These are phyloP conservation scores for Curvularia verruculosa DNA, from an alignment of 2,329 filamentous ascomycete genomes.

Conservation along the genomic window DNA sequence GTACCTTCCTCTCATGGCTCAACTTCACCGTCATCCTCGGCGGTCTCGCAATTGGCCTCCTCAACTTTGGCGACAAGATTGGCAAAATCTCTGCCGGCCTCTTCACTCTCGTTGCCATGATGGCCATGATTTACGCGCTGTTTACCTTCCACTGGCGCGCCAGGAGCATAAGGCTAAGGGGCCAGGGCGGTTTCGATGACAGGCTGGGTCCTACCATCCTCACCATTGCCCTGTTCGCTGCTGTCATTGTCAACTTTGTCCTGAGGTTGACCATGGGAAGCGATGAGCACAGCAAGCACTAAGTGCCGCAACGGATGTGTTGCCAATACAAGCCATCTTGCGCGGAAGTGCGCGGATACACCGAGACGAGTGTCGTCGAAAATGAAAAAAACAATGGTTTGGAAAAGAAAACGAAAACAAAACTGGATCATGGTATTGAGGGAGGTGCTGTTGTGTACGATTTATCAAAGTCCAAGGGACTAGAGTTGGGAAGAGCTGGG, in stretches of 20 bases:
- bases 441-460: neutral
- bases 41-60: slow-evolving; percentile 91
- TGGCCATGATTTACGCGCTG: slow-evolving; percentile 92
- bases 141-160: slow-evolving; percentile 97
- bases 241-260: slow-evolving; percentile 96
- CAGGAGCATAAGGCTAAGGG: slow-evolving; percentile 85
- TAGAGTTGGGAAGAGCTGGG: neutral
- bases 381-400: neutral
- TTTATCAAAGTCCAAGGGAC: neutral
- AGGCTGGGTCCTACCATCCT: slow-evolving; percentile 90
- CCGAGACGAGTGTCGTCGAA: neutral
- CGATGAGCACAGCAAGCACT: slow-evolving; percentile 19
- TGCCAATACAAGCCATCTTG: neutral
- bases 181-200: slow-evolving; percentile 96
- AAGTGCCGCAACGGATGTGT: neutral
- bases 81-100: slow-evolving; percentile 93
- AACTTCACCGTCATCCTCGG: slow-evolving; percentile 99
- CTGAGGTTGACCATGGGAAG: slow-evolving; percentile 54
- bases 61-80: slow-evolving; percentile 95
- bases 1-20: slow-evolving; percentile 98
- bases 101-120: slow-evolving; percentile 93
- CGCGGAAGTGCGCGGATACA: neutral
- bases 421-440: neutral
- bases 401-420: neutral
- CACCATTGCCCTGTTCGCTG: slow-evolving; percentile 82